Base-by-base conservation (phyloP, 2,329 filamentous ascomycete genomes). In the Lachnellula arida region DNA sequence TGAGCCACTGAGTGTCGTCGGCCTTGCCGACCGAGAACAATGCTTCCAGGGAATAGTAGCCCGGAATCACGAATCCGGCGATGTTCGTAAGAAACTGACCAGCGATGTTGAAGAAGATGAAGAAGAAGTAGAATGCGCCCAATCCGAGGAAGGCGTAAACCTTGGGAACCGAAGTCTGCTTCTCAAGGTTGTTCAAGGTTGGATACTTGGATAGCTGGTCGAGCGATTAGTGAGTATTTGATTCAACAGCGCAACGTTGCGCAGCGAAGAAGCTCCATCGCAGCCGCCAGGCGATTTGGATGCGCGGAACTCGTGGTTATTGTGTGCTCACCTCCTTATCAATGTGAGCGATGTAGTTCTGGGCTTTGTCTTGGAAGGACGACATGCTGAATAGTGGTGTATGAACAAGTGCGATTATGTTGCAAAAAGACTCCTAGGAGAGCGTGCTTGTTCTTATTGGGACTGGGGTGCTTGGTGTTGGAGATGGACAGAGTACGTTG, bases 51-150 rank as follows among this genome's bases (percentile, higher is more conserved):
- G 89, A 93, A 76, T 93, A 95, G 80, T 94, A 94, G 58, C 85
- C 86, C 25, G 90, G 90, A 60, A 95, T 81, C 66, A 88, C 76
- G 72, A 94, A 94, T 60, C 90, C 90, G 65, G 89, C 89, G 64
- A 91, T 76, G 78, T 95, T 95, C 76, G 90, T 91, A 66, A 95
- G 79, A 70, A 94, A 87, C 76, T 92, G 89, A 67, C 90, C 89
- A 62, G 87, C 90, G 63, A 94, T 88, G 82, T 95, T 95, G 81
- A 95, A 91, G 78, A 94, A 85, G 76, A 94, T 89, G 67, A 94
- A 84, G 79, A 93, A 91, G 78, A 94, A 91, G 81, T 95, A 95
- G 64, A 92, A 82, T 51, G 85, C 85, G 58, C 75, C 86, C 56
- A 90, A 71, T 67, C 89, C 90, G 66, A 93, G 85, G 70, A 89